These are phyloP conservation scores for Penicillium sp. DNA, from an alignment of 2,329 filamentous ascomycete species.

Conservation along the genomic window DNA sequence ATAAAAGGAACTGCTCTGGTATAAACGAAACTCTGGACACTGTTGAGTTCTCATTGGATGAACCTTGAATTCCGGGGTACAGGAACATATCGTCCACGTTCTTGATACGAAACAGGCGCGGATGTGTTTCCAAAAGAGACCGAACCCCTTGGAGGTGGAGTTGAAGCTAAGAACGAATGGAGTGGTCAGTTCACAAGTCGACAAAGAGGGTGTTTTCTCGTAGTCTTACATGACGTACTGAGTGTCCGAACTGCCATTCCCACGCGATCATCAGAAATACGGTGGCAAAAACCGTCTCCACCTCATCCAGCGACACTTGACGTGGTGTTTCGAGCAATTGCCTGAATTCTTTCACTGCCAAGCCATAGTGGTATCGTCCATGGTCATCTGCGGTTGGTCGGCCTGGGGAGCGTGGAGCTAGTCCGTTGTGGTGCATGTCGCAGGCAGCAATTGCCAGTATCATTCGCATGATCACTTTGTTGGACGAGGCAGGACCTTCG, in stretches of 20 bases:
- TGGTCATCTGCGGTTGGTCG: conserved; percentile 33
- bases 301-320: conserved; percentile 29
- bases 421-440: conserved; percentile 39
- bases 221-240: conserved; percentile 25
- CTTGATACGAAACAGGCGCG: conserved; percentile 33
- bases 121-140: conserved; percentile 38
- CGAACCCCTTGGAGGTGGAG: conserved; percentile 41
- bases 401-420: conserved; percentile 28
- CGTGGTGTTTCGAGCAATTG: conserved; percentile 35
- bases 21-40: conserved; percentile 34
- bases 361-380: conserved; percentile 37
- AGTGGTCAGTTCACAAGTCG: not conserved
- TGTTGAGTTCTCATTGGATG: conserved; percentile 10
- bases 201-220: not conserved
- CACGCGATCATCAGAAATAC: conserved; percentile 41
- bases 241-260: conserved; percentile 41
- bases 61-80: conserved; percentile 16
- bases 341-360: conserved; percentile 41
- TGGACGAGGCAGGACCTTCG: conserved; percentile 35
- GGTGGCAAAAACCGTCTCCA: conserved; percentile 38
- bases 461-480: conserved; percentile 44
- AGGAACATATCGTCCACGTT: conserved; percentile 33
- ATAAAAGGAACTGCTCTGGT: conserved; percentile 38
- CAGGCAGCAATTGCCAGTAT: conserved; percentile 40
- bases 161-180: conserved; percentile 23